Base-by-base conservation (phyloP, 495 filamentous ascomycete genomes). In the Achaetomiella virescens region DNA sequence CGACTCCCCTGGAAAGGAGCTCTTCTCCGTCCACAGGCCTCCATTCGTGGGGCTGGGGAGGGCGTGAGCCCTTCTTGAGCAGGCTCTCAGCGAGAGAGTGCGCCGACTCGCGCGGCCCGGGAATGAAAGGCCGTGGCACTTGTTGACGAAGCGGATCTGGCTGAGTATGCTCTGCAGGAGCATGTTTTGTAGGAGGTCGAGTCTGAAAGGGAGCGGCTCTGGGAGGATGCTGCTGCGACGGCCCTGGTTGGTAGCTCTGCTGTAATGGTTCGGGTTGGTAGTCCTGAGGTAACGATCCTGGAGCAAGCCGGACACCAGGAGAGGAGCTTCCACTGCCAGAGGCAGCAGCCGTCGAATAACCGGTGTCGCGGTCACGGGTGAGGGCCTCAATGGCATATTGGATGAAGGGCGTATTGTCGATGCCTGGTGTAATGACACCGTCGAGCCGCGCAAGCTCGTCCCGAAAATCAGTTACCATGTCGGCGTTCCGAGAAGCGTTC, bases 331-430 rank as follows among this genome's bases (percentile, higher is more conserved):
- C 64, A 48, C 66, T 68, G 38, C 58, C 60, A 1, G 71, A 71
- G 0, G 65, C 60, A 27, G 41, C 60, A 49, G 61, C 47, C n/a
- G 41, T 56, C 12, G 67, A 69, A 55, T 63, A 68, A 15, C 58
- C 65, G 21, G 57, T 65, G 27, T 70, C 65, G 17, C 62, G 67
- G 54, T 61, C 60, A 10, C 66, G 61, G 10, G 72, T 75, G 22
- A 78, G 61, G 33, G 74, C 75, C 46, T 78, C 73, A 49, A 78
- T 62, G 45, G 76, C 76, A 49, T 75, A 73, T 40, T 73, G 75
- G 53, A 78, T 71, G 44, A 72, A 77, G 0, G 76, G 75, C 0
- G 67, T 67, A 57, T 78, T 71, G 61, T 76, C 75, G 10, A 78
- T 68, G 17, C 76, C 76, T 0, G 76, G 76, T 8, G 76, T 78